Evolutionary conservation across 1,284 basidiomycete species (phyloP).

Genomic region (Filobasidium uniguttulatum): DNA sequence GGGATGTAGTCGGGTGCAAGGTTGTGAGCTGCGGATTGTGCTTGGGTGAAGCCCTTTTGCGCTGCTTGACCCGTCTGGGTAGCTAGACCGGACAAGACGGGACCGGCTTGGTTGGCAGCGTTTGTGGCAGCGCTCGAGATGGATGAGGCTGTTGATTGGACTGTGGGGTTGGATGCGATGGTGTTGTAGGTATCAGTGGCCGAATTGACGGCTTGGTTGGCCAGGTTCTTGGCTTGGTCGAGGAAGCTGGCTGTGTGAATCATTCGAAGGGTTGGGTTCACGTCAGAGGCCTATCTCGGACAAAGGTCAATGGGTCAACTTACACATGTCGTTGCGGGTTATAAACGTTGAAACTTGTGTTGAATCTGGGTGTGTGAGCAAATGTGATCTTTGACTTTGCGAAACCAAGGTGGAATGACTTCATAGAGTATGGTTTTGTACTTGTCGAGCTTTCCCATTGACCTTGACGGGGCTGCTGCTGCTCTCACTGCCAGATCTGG

Average conservation of each 20-base stretch:
- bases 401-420: too few relatives aligned
- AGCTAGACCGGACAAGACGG: conserved; percentile 15
- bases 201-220: conserved; percentile 20
- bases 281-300: too few relatives aligned
- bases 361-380: too few relatives aligned
- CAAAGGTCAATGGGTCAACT: too few relatives aligned
- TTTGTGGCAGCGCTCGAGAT: conserved; percentile 17
- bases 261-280: too few relatives aligned
- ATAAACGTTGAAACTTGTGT: too few relatives aligned
- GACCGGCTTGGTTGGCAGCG: conserved; percentile 20
- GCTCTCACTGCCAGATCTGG: too few relatives aligned
- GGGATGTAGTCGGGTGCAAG: conserved; percentile 24
- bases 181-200: conserved; percentile 21
- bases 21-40: conserved; percentile 25
- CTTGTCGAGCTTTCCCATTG: too few relatives aligned
- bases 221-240: conserved; percentile 26
- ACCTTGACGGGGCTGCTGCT: too few relatives aligned
- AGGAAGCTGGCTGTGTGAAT: conserved; percentile 16
- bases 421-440: too few relatives aligned
- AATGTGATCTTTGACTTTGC: too few relatives aligned
- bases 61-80: conserved; percentile 1
- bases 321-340: too few relatives aligned
- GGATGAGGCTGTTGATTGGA: neutral
- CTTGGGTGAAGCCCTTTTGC: conserved; percentile 17
- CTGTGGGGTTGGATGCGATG: conserved; percentile 19